A percentile compares a stretch with the other conserved stretches of the same genome.
phyloP scores from a whole-genome alignment of 345 rosid genomes.

The Citrus inodora region DNA sequence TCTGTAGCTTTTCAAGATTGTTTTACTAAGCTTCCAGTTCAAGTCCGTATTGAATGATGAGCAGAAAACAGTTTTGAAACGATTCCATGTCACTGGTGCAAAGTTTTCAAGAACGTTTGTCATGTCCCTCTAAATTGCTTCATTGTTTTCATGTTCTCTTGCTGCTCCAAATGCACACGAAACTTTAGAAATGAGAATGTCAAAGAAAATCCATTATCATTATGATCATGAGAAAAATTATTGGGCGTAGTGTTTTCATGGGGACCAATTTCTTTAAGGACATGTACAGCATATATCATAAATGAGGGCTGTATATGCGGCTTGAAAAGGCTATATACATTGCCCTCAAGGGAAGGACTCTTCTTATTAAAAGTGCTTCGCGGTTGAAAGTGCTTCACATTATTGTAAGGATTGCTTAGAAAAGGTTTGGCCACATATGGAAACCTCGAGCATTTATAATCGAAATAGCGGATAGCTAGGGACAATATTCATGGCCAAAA shows the following conservation, averaged over 20 bases:
- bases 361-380: too few species aligned
- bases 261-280: neutral
- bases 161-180: neutral
- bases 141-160: neutral
- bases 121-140: neutral
- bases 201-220: neutral
- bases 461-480: neutral
- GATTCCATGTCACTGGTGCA: neutral
- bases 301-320: neutral
- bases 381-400: neutral
- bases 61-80: too few species aligned
- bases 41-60: too few species aligned
- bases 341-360: constrained; percentile 23
- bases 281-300: neutral
- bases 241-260: neutral
- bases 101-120: neutral
- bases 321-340: neutral
- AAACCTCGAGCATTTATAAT: constrained; percentile 12
- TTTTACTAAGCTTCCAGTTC: too few species aligned
- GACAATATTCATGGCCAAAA: constrained; percentile 4
- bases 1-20: too few species aligned
- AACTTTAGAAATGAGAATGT: neutral
- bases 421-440: constrained; percentile 7
- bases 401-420: neutral
- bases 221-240: neutral